A percentile compares a stretch with the other conserved stretches of the same genome.
Conservation (phyloP, 2,329 filamentous ascomycete genomes). For the Pseudogymnoascus verrucosus region DNA sequence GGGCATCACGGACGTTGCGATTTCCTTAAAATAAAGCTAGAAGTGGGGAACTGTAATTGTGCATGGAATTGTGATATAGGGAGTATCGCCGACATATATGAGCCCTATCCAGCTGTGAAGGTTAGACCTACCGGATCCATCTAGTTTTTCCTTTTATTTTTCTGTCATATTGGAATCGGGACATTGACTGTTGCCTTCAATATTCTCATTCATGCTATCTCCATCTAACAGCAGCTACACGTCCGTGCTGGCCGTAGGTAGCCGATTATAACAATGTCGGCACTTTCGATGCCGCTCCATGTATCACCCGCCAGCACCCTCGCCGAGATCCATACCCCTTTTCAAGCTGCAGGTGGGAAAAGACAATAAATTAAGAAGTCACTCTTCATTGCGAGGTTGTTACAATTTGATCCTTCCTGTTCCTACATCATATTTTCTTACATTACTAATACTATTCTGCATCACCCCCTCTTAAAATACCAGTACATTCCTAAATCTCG, state of each 20-base stretch:
- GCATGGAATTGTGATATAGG: not conserved
- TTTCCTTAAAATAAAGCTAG: not conserved
- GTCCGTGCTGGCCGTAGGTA: not conserved
- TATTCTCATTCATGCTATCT: not conserved
- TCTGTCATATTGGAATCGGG: not conserved
- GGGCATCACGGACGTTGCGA: not conserved
- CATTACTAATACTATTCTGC: slow-evolving; percentile 17
- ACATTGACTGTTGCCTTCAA: not conserved
- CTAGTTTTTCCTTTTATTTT: not conserved
- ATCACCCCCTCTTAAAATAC: not conserved
- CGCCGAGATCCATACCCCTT: not conserved
- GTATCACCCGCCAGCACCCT: not conserved
- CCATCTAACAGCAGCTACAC: not conserved
- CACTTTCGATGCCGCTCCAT: not conserved
- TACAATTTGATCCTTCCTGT: slow-evolving; percentile 16
- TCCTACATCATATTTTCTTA: slow-evolving; percentile 14
- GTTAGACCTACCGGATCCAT: not conserved
- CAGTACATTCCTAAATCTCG: not conserved
- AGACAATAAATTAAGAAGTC: not conserved
- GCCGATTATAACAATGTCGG: not conserved
- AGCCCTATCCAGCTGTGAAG: not conserved
- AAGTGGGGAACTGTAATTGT: not conserved
- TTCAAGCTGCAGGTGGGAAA: not conserved
- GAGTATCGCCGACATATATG: not conserved
- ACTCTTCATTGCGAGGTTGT: not conserved